A percentile compares a stretch with the other conserved stretches of the same genome.
These are phyloP conservation scores for Cardamine occulta DNA, from an alignment of 345 rosid species.

Conservation along the genomic window DNA sequence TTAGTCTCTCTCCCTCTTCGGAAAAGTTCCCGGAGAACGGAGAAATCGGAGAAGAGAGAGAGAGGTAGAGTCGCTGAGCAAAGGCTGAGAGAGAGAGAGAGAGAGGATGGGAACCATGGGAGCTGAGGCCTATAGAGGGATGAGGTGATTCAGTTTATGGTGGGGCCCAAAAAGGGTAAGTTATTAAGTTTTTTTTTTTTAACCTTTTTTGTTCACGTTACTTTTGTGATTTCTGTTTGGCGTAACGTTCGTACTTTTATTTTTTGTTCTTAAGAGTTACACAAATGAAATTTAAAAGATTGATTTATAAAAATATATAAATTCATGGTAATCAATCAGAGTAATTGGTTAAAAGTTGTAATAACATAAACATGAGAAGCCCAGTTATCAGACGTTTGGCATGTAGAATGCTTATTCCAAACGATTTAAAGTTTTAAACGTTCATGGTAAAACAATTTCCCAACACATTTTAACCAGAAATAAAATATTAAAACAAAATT, in stretches of 20 bases:
- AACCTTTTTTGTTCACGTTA: conserved; percentile 25
- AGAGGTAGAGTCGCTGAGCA: conserved; percentile 28
- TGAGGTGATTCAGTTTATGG: conserved; percentile 42
- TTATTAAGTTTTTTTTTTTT: neutral
- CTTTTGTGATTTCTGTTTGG: conserved; percentile 31
- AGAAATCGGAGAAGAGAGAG: conserved; percentile 37
- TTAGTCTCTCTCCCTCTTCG: conserved; percentile 40
- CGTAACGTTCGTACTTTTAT: conserved; percentile 2
- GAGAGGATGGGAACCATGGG: neutral
- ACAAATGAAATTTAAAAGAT: neutral
- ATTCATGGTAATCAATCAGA: neutral
- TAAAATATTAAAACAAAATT: too few relatives aligned
- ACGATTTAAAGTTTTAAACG: neutral
- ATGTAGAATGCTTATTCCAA: too few relatives aligned
- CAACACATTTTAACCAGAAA: too few relatives aligned
- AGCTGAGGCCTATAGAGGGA: conserved; percentile 27
- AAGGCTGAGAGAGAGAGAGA: neutral
- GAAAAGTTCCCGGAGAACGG: conserved; percentile 25
- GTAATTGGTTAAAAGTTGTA: neutral
- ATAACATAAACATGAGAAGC: neutral
- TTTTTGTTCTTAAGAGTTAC: neutral
- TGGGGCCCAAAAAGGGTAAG: conserved; percentile 28
- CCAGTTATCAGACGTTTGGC: too few relatives aligned
- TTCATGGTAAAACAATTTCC: neutral
- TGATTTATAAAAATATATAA: neutral